Base-by-base conservation (phyloP, 495 filamentous ascomycete species). In the Jackrogersella multiformis region DNA sequence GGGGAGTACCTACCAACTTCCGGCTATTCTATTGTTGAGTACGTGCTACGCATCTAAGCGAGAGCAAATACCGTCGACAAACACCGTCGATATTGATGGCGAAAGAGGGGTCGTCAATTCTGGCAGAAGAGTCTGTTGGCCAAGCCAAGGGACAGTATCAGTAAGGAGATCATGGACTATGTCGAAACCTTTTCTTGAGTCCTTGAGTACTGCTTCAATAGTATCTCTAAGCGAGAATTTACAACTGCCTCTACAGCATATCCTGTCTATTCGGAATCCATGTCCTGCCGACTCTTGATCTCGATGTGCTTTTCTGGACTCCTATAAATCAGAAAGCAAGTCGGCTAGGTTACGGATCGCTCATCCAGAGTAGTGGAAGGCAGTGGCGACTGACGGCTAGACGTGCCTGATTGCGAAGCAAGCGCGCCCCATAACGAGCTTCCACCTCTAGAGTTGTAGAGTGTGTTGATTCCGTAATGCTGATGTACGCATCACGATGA, bases 1-100 rank as follows among this genome's bases (percentile, higher is more conserved):
- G 61, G 66, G 56, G 46, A 53, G 30, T 62, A 65, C 57, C 61
- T 66, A 62, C 56, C 67, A 70, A 62, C 67, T 66, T 61, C 51
- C 67, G 67, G 67, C 67, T 70, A 70, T 70, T 70, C 67, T 70
- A 70, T 70, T 70, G 56, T 66, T 61, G 35, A 70, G 56, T 46
- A 52, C 39, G 28, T 35, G 13, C 38, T 58, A 23, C 51, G 28
- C 61, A 21, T 41, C 56, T 61, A 70, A 66, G 67, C 67, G 67
- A 70, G 57, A 48, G 12, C 44, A 55, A 56, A 42, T 21, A 23
- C 18, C 52, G 38, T 62, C 38, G 38, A 54, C n/a, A 55, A 56
- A 42, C 15, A 23, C 18, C 52, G 38, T 62, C 38, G 38, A 54
- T 56, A 62, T 48, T 56, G 52, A 62, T 58, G 5, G 26, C 24